Evolutionary conservation across 179 eudicot genomes (phyloP).

Genomic region (Dionaea muscipula): DNA sequence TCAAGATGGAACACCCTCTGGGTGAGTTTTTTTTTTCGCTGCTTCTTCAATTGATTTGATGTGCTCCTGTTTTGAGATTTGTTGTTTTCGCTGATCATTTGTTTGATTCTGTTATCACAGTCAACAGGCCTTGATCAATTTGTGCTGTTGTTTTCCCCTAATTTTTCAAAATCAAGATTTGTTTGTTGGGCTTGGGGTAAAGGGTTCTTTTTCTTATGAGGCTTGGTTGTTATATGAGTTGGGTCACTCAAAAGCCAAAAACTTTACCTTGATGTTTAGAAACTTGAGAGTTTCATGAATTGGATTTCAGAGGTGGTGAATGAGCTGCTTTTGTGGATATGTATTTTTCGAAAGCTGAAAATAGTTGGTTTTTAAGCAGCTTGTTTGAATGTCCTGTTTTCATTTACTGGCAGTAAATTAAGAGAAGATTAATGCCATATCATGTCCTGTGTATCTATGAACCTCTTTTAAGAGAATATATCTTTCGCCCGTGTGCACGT

Average conservation of each 20-base stretch:
- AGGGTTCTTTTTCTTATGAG: not conserved
- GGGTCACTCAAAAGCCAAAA: too few species aligned
- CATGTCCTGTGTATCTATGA: too few species aligned
- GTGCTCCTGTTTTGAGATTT: not conserved
- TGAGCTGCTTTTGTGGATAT: too few species aligned
- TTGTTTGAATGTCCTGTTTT: too few species aligned
- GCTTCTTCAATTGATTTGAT: not conserved
- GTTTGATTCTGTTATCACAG: not conserved
- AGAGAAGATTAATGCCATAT: too few species aligned
- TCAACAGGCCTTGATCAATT: not conserved
- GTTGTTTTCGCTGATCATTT: not conserved
- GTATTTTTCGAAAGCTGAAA: not conserved
- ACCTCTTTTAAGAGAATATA: too few species aligned
- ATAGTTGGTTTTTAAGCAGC: too few species aligned
- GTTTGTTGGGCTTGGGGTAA: not conserved
- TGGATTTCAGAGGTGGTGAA: not conserved
- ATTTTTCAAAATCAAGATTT: not conserved
- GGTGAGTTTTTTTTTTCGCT: constrained; percentile 2
- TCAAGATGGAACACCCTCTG: constrained; percentile 10
- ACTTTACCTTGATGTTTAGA: not conserved
- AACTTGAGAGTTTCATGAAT: not conserved
- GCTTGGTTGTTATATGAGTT: not conserved
- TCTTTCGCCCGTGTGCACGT: too few species aligned
- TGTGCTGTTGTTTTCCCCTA: not conserved
- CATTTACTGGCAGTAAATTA: too few species aligned